Percentiles rank a stretch among this genome's conserved stretches.
Evolutionary conservation across 257 asterid species (phyloP).

Genomic region (Datura wrightii): DNA sequence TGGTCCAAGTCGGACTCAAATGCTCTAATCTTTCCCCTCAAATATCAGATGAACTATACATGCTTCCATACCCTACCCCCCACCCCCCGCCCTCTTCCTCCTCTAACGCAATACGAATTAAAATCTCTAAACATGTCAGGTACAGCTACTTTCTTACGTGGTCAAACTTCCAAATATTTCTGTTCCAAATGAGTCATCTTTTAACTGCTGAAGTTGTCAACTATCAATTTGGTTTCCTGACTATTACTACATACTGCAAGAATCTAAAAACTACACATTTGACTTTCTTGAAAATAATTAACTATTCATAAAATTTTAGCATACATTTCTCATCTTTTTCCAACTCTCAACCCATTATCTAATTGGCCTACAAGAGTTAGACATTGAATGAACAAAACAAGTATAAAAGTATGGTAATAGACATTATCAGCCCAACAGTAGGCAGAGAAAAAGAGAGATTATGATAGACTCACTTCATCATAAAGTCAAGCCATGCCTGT

Average conservation of each 20-base stretch:
- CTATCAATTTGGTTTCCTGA: neutral
- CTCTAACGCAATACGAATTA: neutral
- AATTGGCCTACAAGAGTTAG: neutral
- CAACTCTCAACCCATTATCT: neutral
- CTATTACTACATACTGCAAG: neutral
- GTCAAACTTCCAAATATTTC: no score
- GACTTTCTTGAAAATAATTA: neutral
- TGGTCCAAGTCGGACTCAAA: conserved; percentile 8
- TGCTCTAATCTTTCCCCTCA: neutral
- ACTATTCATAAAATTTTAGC: neutral
- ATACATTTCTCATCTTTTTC: neutral
- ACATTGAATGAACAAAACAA: neutral
- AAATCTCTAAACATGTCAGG: no score
- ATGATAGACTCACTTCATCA: conserved; percentile 78
- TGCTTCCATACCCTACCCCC: neutral
- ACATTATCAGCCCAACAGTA: neutral
- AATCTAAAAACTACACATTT: neutral
- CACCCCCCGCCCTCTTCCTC: neutral
- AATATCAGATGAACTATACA: neutral
- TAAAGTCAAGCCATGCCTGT: conserved; percentile 94
- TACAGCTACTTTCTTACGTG: no score
- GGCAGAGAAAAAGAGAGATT: neutral
- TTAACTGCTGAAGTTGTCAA: neutral
- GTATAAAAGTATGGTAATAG: neutral
- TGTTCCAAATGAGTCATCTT: no score